phyloP scores from a whole-genome alignment of 257 asterid genomes.

The Solanum okadae region DNA sequence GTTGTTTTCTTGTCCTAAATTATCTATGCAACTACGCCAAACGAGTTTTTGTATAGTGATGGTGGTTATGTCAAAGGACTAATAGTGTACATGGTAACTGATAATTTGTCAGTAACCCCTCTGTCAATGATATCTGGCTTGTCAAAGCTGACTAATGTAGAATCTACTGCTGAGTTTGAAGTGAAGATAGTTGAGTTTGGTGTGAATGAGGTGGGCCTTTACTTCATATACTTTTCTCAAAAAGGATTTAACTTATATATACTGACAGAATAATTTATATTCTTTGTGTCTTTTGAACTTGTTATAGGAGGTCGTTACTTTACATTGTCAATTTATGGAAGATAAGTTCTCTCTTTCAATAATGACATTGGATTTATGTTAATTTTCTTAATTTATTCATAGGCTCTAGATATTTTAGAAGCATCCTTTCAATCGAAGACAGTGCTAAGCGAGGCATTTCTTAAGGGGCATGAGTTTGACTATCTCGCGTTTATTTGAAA shows the following conservation, averaged over 20 bases:
- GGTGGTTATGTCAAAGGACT: no score
- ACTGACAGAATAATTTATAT: neutral
- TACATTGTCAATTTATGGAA: neutral
- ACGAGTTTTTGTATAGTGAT: no score
- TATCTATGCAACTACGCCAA: no score
- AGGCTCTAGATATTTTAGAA: no score
- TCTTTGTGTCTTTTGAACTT: neutral
- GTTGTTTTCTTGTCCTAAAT: neutral
- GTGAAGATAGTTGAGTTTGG: neutral
- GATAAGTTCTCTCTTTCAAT: neutral
- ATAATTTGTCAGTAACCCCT: neutral
- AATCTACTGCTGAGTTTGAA: neutral
- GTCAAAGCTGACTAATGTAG: neutral
- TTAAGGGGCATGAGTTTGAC: neutral
- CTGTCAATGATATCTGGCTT: neutral
- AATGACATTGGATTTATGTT: neutral
- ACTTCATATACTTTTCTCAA: neutral
- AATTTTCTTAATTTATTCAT: neutral
- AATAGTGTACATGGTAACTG: no score
- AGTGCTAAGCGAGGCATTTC: neutral
- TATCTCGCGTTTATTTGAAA: neutral
- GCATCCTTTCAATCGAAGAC: no score
- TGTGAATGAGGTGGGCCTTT: neutral
- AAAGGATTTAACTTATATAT: no score
- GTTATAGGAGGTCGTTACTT: neutral